These are phyloP conservation scores for Paspalum vaginatum DNA, from an alignment of 176 grass and related monocot genomes.

Conservation along the genomic window DNA sequence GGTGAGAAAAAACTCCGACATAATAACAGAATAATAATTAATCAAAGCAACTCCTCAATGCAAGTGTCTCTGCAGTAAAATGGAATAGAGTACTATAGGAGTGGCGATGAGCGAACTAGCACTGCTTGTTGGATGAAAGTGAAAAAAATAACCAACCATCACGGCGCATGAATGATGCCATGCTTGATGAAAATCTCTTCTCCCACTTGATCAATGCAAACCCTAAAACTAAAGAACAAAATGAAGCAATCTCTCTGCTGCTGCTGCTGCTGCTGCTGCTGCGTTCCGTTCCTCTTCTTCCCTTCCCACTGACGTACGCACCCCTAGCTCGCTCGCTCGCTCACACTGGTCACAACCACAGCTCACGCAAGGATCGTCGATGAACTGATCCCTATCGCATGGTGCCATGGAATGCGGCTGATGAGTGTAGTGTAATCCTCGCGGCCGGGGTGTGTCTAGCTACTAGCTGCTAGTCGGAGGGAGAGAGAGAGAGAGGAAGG, in stretches of 20 bases:
- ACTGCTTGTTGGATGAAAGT: background rate
- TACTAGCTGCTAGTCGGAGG: background rate
- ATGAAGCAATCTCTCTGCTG: slow-evolving; percentile 49
- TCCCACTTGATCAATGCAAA: slow-evolving; percentile 60
- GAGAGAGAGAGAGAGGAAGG: background rate
- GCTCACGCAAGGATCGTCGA: slow-evolving; percentile 19
- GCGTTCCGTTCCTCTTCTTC: slow-evolving; percentile 44
- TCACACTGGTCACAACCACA: slow-evolving; percentile 34
- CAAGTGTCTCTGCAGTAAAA: slow-evolving; percentile 22
- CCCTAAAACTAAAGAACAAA: slow-evolving; percentile 70
- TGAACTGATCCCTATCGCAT: slow-evolving; percentile 38
- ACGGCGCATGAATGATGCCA: slow-evolving; percentile 35
- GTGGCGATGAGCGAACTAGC: background rate
- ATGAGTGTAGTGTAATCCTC: slow-evolving; percentile 42
- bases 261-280: slow-evolving; percentile 33
- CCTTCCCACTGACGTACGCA: slow-evolving; percentile 10
- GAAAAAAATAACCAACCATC: slow-evolving; percentile 41
- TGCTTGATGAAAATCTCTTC: slow-evolving; percentile 51
- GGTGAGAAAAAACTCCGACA: background rate
- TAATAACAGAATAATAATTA: background rate
- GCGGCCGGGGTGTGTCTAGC: slow-evolving; percentile 10
- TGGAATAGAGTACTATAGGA: background rate
- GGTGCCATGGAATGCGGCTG: slow-evolving; percentile 36
- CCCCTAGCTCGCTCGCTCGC: slow-evolving; percentile 38
- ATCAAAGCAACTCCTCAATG: background rate